Evolutionary conservation across 257 asterid genomes (phyloP).

Genomic region (Solanum neorickii): DNA sequence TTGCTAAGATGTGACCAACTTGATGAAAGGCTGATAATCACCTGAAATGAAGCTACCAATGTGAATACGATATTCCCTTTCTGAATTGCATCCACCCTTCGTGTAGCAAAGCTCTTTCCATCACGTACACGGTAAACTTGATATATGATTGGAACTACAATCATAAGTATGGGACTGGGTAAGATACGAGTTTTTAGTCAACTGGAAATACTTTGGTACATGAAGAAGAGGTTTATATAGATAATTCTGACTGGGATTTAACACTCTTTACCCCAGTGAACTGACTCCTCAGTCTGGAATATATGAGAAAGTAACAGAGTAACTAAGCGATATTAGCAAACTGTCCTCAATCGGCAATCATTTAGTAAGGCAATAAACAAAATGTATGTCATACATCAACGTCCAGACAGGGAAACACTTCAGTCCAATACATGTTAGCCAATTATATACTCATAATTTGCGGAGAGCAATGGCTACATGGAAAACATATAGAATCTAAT

Average conservation of each 20-base stretch:
- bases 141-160: constrained; percentile 85
- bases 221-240: neutral
- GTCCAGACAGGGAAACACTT: neutral
- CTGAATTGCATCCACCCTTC: constrained; percentile 95
- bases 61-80: constrained; percentile 73
- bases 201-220: neutral
- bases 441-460: neutral
- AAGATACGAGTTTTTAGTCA: neutral
- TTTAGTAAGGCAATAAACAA: neutral
- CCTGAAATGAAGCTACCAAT: constrained; percentile 90
- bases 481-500: neutral
- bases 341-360: neutral
- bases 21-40: constrained; percentile 11
- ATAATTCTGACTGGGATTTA: neutral
- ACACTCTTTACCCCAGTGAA: neutral
- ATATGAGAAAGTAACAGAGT: neutral
- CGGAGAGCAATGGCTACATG: neutral
- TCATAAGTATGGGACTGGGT: neutral
- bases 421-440: neutral
- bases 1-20: neutral
- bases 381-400: neutral
- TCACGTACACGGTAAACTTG: constrained; percentile 89
- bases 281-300: neutral
- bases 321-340: neutral
- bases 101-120: constrained; percentile 96